Evolutionary conservation across 495 filamentous ascomycete genomes (phyloP).

Genomic region (Cudoniella acicularis): DNA sequence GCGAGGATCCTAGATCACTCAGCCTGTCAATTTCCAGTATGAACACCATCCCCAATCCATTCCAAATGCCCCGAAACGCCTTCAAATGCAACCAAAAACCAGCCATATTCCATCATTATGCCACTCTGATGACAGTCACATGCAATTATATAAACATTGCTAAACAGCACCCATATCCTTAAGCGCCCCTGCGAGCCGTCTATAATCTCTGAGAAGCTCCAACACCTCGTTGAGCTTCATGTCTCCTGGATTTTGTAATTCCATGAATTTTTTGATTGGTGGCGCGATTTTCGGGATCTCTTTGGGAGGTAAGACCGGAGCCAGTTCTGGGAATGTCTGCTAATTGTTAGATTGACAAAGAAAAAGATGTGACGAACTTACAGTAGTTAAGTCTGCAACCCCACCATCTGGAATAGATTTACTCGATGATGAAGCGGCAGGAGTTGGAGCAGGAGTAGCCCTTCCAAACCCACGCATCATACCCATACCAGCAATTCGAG

Average conservation of each 20-base stretch:
- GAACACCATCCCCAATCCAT: background rate
- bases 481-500: constrained; percentile 51
- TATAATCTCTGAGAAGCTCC: constrained; percentile 82
- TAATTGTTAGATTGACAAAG: background rate
- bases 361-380: constrained; percentile 24
- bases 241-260: constrained; percentile 71
- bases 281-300: constrained; percentile 58
- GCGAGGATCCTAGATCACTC: background rate
- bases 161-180: constrained; percentile 57
- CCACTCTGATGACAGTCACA: background rate
- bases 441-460: constrained; percentile 29
- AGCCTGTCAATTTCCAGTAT: background rate
- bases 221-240: constrained; percentile 78
- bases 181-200: constrained; percentile 68
- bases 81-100: constrained; percentile 47
- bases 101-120: background rate
- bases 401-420: constrained; percentile 38
- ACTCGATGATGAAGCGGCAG: constrained; percentile 19
- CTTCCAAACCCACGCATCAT: constrained; percentile 75
- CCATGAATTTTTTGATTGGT: constrained; percentile 77
- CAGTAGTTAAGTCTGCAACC: constrained; percentile 44
- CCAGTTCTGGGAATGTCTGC: constrained; percentile 59
- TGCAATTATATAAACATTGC: constrained; percentile 1
- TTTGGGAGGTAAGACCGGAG: constrained; percentile 43
- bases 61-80: constrained; percentile 31